Evolutionary conservation across 306 rosid genomes (phyloP).

Genomic region (Psophocarpus tetragonolobus): DNA sequence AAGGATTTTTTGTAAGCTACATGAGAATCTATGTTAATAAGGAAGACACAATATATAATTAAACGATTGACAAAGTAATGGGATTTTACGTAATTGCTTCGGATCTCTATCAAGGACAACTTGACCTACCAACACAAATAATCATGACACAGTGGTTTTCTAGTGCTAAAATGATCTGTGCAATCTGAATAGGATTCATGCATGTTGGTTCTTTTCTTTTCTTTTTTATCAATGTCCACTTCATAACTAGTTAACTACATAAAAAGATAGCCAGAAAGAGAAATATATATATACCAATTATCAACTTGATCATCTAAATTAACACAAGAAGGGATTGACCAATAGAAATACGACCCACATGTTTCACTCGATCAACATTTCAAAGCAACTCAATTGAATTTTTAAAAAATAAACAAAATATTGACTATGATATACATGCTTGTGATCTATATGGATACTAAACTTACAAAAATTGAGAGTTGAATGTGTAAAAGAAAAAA

Average conservation of each 20-base stretch:
- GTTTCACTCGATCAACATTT: neutral
- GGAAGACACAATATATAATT: neutral
- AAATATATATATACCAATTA: neutral
- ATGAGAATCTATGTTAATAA: no score
- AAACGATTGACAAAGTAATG: neutral
- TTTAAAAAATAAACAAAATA: neutral
- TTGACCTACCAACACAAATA: conserved; percentile 41
- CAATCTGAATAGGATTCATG: conserved; percentile 26
- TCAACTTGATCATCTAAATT: neutral
- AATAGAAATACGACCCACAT: neutral
- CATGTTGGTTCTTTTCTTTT: neutral
- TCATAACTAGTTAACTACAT: conserved; percentile 16
- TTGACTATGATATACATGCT: neutral
- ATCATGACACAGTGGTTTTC: conserved; percentile 31
- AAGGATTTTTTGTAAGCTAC: no score
- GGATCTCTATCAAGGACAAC: conserved; percentile 27
- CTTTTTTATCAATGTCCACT: conserved; percentile 34
- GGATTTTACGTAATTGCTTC: conserved; percentile 21
- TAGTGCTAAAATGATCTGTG: conserved; percentile 17
- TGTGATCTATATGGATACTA: neutral
- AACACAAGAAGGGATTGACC: conserved; percentile 28
- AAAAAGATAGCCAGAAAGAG: conserved; percentile 43
- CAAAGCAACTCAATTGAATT: neutral
- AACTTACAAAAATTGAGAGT: neutral
- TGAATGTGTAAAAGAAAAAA: neutral